Evolutionary conservation across 257 asterid species (phyloP), one percentile per base, ranked within the genome.

Genomic region (Ocimum tenuiflorum): DNA sequence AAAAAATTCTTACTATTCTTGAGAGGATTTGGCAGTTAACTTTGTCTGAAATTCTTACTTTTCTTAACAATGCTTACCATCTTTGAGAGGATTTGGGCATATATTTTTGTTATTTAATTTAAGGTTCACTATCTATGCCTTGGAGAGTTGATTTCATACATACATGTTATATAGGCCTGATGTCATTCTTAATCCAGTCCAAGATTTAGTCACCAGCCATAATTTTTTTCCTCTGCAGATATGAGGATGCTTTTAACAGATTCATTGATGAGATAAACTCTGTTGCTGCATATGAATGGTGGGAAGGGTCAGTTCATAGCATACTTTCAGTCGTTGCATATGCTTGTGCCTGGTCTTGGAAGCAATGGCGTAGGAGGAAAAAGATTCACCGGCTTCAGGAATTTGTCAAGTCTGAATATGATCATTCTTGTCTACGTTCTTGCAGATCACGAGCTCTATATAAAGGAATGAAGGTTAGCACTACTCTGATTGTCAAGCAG

Each of bases 291-390:
- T 91, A 84, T 60, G 96, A 88, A 76, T 91, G 97, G 97, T 91
- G 97, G 97, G 97, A 91, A 82, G 97, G 97, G 60, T 91, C 97
- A 18, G 95, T 91, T 29, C 97, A 91, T 77, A 91, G 97, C 82
- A 91, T 91, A 80, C 88, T 91, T 68, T 84, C 94, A 9, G 82
- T 91, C 61, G 81, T 88, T 73, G 96, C 97, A 64, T 88, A 91
- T 75, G 96, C 97, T 77, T 91, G 95, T 80, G 92, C 97, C 70
- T 91, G 97, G 96, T 91, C 96, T 68, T 91, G 97, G 96, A 91
- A 88, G 77, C 97, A 88, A 70, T 91, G 96, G 97, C 96, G 97
- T 27, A 80, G 96, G 81, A 91, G 97, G 43, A 91, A 83, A 70
- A 91, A 91, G 74, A 81, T 91, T 55, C 89, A 81, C 50, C 87